Base-by-base conservation (phyloP, 75 land plant genomes). In the Pinus tabuliformis region DNA sequence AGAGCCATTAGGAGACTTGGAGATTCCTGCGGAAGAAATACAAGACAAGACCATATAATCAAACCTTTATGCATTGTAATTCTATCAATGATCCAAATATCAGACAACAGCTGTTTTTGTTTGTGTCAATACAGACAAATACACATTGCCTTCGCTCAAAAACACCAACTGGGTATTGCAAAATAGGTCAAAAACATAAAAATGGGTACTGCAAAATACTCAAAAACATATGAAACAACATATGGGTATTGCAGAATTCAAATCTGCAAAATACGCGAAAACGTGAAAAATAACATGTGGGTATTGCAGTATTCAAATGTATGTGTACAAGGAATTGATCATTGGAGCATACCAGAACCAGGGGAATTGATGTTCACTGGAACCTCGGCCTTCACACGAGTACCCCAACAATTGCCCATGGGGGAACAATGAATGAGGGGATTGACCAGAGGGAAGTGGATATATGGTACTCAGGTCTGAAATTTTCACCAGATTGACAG, bases 361-460 rank as follows among this genome's bases (percentile, higher is more conserved):
- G 22, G 13, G 24, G 36, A 11, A 12, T 9, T 49, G 54, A 1
- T 49, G 54, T 49, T 49, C 12, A 72, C 26, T 3, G 13, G 16
- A 4, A 13, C 49, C 30, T 73, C 74, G 5, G 74, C 74, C 74
- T 73, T 73, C 3, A 56, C 74, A 52, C 74, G 57, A 56, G 58
- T 24, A 18, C 74, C 36, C 74, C 74, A 73, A 21, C 74, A 73
- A 28, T 73, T 73, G 4, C 74, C 74, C 74, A 73, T 73, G 54
- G 54, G 54, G 54, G 54, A 49, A 49, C 54, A 49, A 49, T 49
- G 54, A 49, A 49, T 49, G 54, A 49, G 54, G 12, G 12, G 54
- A 49, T 49, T 49, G 54, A 49, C 54, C 54, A 9, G 12, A 49
- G 12, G 54, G 11, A 49, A 49, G 12, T 49, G 54, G 54, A 49